Base-by-base conservation (phyloP, 1,284 basidiomycete genomes). In the Heterobasidion irregulare region DNA sequence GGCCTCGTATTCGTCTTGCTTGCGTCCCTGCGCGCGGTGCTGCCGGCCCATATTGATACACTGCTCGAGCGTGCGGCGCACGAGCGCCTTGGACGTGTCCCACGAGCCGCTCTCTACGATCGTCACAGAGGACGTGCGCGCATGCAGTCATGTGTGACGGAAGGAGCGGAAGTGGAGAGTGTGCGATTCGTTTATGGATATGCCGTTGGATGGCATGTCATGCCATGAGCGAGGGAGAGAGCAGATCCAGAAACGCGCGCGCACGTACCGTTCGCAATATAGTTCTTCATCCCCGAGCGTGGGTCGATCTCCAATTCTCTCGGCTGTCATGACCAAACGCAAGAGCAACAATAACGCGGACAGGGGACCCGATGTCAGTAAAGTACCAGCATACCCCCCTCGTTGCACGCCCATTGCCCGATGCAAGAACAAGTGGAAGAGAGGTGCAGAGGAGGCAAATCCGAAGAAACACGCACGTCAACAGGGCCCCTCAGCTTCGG, bases 211-310 rank as follows among this genome's bases (percentile, higher is more conserved):
- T 26, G 26, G 26, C 3, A 3, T 2, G 2, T 2, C 3, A 26
- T 44, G 13, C 0, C 3, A 44, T 13, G 41, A 44, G 16, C 13
- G 41, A 13, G 2, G 41, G 41, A 44, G 41, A 44, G 16, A 0
- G 41, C 2, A 44, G 16, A 16, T 26, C 2, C 2, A 6, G 41
- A 44, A 44, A 44, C 2, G 41, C 16, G 16, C 15, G 12, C 43
- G 19, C 12, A 41, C 53, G 2, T 50, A 81, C 84, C 85, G 64
- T 94, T 95, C 1, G 92, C 91, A 57, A 97, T 94, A 68, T 96
- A 98, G 65, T 94, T 94, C 75, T 97, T 97, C 93, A 98, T 96
- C 6, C 94, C 94, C 0, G 89, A 92, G 9, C 78, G 75, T 1
- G 83, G 83, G 68, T 98, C 94, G 19, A 98, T 80, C 63, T 95